phyloP scores from a whole-genome alignment of 140 eudicot species.

The Flaveria floridana region DNA sequence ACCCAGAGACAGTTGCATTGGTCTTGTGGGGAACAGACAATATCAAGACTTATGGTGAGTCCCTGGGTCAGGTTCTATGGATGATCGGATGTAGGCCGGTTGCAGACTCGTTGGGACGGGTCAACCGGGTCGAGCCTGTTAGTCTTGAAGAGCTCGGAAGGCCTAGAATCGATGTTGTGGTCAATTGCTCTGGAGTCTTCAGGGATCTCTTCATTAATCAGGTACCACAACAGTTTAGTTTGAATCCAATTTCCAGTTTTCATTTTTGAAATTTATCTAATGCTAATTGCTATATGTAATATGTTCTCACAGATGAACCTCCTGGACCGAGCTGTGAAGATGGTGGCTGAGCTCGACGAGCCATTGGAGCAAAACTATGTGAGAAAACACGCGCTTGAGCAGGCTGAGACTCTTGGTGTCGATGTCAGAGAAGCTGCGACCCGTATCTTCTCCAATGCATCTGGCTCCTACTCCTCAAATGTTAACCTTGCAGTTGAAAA shows the following conservation, averaged over 20 bases:
- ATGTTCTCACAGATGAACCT: slow-evolving; percentile 78
- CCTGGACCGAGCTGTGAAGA: slow-evolving; percentile 89
- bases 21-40: slow-evolving; percentile 99
- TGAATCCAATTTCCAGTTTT: not conserved
- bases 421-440: slow-evolving; percentile 93
- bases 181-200: slow-evolving; percentile 98
- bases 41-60: slow-evolving; percentile 96
- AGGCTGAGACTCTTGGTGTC: slow-evolving; percentile 77
- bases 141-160: slow-evolving; percentile 99
- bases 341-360: slow-evolving; percentile 98
- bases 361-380: slow-evolving; percentile 88
- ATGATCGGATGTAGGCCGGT: slow-evolving; percentile 92
- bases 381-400: slow-evolving; percentile 90
- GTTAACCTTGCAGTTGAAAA: slow-evolving; percentile 96
- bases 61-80: slow-evolving; percentile 95
- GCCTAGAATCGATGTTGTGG: slow-evolving; percentile 99
- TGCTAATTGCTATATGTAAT: slow-evolving; percentile 8
- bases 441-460: slow-evolving; percentile 86
- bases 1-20: slow-evolving; percentile 92
- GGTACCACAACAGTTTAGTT: slow-evolving; percentile 42
- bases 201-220: slow-evolving; percentile 96
- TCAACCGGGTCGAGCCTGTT: slow-evolving; percentile 80
- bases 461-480: slow-evolving; percentile 95
- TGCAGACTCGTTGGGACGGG: slow-evolving; percentile 86
- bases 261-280: not conserved